These are phyloP conservation scores for Haberlea rhodopensis DNA, from an alignment of 257 asterid genomes.

Conservation along the genomic window DNA sequence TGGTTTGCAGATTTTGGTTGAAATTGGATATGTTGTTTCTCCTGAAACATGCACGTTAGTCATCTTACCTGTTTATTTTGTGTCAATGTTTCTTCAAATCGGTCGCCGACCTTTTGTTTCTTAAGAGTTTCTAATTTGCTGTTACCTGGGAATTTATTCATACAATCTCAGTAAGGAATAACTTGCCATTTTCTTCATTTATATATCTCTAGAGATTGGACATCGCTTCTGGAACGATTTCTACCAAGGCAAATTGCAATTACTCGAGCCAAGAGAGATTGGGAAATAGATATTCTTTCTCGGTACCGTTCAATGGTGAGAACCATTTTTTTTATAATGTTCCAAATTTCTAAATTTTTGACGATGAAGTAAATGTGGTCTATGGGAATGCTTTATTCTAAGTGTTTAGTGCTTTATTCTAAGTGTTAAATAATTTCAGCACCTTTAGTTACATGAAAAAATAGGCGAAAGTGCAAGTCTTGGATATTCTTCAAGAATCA, in stretches of 20 bases:
- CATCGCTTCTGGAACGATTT: constrained; percentile 82
- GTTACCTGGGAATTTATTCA: constrained; percentile 23
- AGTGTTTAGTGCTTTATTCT: constrained; percentile 6
- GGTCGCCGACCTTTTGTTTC: constrained; percentile 10
- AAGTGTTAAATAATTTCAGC: background rate
- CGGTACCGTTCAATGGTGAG: constrained; percentile 89
- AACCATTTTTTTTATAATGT: constrained; percentile 6
- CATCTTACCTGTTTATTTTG: constrained; percentile 21
- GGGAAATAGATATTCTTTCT: constrained; percentile 90
- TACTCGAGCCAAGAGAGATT: constrained; percentile 90
- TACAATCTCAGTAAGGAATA: constrained; percentile 15
- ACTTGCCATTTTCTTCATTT: constrained; percentile 14
- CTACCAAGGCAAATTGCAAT: constrained; percentile 90
- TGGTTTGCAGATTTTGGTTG: constrained; percentile 92
- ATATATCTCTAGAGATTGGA: constrained; percentile 71
- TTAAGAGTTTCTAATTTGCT: constrained; percentile 9
- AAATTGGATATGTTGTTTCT: constrained; percentile 71
- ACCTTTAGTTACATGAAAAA: background rate
- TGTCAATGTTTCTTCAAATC: constrained; percentile 19
- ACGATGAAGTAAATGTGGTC: background rate
- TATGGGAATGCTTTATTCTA: constrained; percentile 14
- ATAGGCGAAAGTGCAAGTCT: constrained; percentile 1
- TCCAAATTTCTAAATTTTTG: background rate
- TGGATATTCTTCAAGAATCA: constrained; percentile 3
- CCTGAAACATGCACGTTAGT: constrained; percentile 96